Percentiles rank a stretch among this genome's conserved stretches.
phyloP scores from a whole-genome alignment of 2,329 filamentous ascomycete species.

The Aphanoascus verrucosus region DNA sequence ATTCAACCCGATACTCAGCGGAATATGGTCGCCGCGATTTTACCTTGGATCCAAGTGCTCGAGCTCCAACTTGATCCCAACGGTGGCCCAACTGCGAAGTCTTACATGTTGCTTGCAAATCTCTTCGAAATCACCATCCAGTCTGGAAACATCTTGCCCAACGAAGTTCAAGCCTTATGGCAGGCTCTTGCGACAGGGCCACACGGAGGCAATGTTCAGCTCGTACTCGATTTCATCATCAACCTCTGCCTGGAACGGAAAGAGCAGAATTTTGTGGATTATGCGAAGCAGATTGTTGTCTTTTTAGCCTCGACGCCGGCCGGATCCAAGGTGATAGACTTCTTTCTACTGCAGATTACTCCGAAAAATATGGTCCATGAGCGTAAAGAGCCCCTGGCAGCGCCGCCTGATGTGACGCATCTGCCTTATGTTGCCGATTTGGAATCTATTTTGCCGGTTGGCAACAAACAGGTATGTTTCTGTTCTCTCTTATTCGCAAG shows the following conservation, averaged over 20 bases:
- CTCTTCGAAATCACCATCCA: constrained; percentile 93
- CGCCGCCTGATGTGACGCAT: constrained; percentile 56
- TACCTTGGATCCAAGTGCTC: constrained; percentile 93
- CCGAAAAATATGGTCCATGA: constrained; percentile 96
- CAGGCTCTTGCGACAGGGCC: constrained; percentile 89
- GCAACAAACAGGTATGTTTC: constrained; percentile 62
- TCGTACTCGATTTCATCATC: constrained; percentile 95
- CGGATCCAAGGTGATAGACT: constrained; percentile 86
- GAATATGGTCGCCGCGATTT: constrained; percentile 85
- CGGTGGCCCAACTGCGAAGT: constrained; percentile 78
- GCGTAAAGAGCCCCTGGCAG: constrained; percentile 59
- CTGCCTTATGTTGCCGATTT: constrained; percentile 88
- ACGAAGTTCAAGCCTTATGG: constrained; percentile 96
- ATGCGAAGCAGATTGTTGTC: constrained; percentile 95
- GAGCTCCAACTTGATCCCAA: constrained; percentile 87
- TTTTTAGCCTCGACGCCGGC: constrained; percentile 80
- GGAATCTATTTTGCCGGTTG: constrained; percentile 64
- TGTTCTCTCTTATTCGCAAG: background rate
- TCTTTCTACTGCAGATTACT: constrained; percentile 77
- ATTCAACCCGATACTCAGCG: constrained; percentile 72
- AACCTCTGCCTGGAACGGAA: constrained; percentile 81
- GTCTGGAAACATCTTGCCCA: constrained; percentile 76
- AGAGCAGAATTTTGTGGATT: constrained; percentile 96
- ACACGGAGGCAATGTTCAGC: constrained; percentile 82
- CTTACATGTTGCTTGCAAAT: constrained; percentile 90